Evolutionary conservation across 2,329 filamentous ascomycete genomes (phyloP), one percentile per base, ranked within the genome.

Genomic region (Fusarium proliferatum): DNA sequence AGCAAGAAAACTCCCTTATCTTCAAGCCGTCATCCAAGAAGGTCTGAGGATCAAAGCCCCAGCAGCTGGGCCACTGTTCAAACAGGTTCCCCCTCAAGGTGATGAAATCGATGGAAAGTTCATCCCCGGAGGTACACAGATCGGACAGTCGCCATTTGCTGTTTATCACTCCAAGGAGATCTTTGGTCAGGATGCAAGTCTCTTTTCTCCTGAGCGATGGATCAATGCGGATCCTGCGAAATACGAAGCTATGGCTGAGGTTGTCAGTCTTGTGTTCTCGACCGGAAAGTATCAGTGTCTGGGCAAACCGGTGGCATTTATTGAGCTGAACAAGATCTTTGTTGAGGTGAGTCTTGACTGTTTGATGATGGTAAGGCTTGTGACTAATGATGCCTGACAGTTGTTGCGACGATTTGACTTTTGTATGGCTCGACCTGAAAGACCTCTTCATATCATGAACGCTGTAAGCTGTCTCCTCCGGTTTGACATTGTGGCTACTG

Each of bases 1-100:
- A 71, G 82, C 82, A 2, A 79, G 81, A 21, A 72, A 74, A 7
- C 79, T 88, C 11, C 83, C 83, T 0, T 89, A 87, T 66, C 80
- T 89, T 12, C 84, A 86, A 68, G 87, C 87, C 1, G 84, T 85
- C 9, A 83, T 89, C 43, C 84, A 84, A 56, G 87, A 89, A 72
- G 84, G 83, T 0, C 77, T 88, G 23, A 81, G 87, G 1, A 81
- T 88, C 28, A 83, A 82, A 67, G 84, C 86, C 5, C 85, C 86
- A 0, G 81, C 85, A 1, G 81, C 81, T 5, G 82, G 82, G 2
- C 76, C 82, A 17, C 78, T 83, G 48, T 5, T 84, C 82, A 65
- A 79, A 67, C 72, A 79, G 8, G 79, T 79, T 5, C 79, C 80
- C 0, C 52, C 70, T 1, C 72, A 65, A 2, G 81, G 81, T 5